Conservation (phyloP, 257 asterid genomes). For the Striga asiatica region DNA sequence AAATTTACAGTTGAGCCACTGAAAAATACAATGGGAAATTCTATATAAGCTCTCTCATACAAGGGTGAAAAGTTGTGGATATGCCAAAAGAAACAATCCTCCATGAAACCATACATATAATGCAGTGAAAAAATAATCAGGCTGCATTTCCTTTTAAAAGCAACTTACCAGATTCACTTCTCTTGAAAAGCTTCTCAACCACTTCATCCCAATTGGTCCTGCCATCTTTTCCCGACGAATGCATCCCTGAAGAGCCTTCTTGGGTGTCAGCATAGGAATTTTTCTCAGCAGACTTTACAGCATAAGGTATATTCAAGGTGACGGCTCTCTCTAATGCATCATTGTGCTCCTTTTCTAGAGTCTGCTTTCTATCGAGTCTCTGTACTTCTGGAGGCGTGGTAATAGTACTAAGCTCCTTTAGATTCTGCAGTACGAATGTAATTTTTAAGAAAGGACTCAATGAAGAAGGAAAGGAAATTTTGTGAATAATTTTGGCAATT, state of each 20-base stretch:
- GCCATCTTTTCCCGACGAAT: slow-evolving; percentile 18
- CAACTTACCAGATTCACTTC: slow-evolving; percentile 36
- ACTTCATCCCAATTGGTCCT: slow-evolving; percentile 67
- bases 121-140: not conserved
- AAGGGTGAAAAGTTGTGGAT: too few relatives aligned
- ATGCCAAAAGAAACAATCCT: too few relatives aligned
- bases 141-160: slow-evolving; percentile 25
- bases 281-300: slow-evolving; percentile 30
- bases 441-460: not conserved
- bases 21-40: not conserved
- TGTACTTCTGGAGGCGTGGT: slow-evolving; percentile 56
- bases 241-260: slow-evolving; percentile 26
- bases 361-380: slow-evolving; percentile 47
- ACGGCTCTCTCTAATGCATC: slow-evolving; percentile 89
- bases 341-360: slow-evolving; percentile 78
- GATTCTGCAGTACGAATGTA: slow-evolving; percentile 24
- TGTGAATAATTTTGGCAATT: too few relatives aligned
- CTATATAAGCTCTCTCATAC: not conserved
- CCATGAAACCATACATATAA: too few relatives aligned
- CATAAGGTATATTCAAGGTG: slow-evolving; percentile 75
- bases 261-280: slow-evolving; percentile 18
- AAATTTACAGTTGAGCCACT: slow-evolving; percentile 8
- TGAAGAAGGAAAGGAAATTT: too few relatives aligned
- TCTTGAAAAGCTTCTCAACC: slow-evolving; percentile 47
- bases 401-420: slow-evolving; percentile 34